Base-by-base conservation (phyloP, 805 yeast genomes). In the Myxozyma udenii region DNA sequence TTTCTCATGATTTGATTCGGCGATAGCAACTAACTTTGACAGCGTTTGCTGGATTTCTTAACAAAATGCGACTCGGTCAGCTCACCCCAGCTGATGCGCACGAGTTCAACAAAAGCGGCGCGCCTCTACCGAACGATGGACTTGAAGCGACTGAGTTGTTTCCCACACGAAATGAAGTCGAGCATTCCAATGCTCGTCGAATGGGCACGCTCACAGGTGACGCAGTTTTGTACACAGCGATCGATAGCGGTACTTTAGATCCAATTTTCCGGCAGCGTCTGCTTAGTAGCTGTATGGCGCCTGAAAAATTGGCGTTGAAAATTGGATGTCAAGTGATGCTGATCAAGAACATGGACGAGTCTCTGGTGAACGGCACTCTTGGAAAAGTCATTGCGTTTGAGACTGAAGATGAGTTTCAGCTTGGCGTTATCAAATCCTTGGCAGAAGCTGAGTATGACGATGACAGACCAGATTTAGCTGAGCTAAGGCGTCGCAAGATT, bases 241-340 rank as follows among this genome's bases (percentile, higher is more conserved):
- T 54, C 0, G 85, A 83, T 61, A 59, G 64, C 1, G 74, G 64
- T 16, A 64, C 54, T 1, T 57, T 59, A 6, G 62, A 49, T 16
- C 52, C 44, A 50, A 61, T 38, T 16, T 62, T 53, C 61, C 61
- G 65, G 18, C 66, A 70, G 30, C 63, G 72, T 51, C 67, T 83
- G 44, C 83, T 84, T 19, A 67, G 71, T 2, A 75, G 77, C 41
- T 72, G 87, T 36, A 83, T 90, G 85, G 95, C 93, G 41, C 85
- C 84, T 24, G 75, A 77, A 51, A 64, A 61, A 4, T 64, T 93
- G 14, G 74, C 72, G 2, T 70, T 93, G 58, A 91, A 90, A 66
- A 82, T 79, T 48, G 88, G 87, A 33, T 95, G 96, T 0, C 98
- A 93, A 68, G 97, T 93, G 1, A 90, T 93, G 96, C 81, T 87